Percentiles rank a stretch among this genome's conserved stretches.
phyloP scores from a whole-genome alignment of 1,284 basidiomycete genomes.

The Pseudozyma tsukubaensis region DNA sequence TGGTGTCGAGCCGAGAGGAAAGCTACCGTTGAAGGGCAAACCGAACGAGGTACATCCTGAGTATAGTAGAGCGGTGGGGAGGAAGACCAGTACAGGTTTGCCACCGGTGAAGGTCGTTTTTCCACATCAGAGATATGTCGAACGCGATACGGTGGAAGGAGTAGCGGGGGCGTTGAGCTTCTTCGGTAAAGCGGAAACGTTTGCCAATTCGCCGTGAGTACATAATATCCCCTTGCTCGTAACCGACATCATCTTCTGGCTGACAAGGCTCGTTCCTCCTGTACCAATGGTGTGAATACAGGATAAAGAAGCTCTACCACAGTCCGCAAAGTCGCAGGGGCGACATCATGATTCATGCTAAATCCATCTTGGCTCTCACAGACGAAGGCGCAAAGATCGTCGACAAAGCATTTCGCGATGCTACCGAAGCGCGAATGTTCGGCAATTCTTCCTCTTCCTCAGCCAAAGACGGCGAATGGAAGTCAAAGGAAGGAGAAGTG shows the following conservation, averaged over 20 bases:
- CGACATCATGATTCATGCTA: conserved; percentile 66
- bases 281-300: not conserved
- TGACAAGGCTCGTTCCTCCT: not conserved
- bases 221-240: not conserved
- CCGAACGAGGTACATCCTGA: conserved; percentile 29
- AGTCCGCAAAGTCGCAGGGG: conserved; percentile 57
- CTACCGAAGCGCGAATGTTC: conserved; percentile 19
- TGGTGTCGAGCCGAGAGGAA: conserved; percentile 35
- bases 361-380: conserved; percentile 54
- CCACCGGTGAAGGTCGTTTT: conserved; percentile 61
- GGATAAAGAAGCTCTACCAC: conserved; percentile 39
- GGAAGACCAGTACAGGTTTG: conserved; percentile 2
- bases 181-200: conserved; percentile 61
- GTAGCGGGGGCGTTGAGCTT: conserved; percentile 56
- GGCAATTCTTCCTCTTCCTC: not conserved
- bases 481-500: conserved; percentile 2
- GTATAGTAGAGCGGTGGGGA: conserved; percentile 15
- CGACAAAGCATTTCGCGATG: conserved; percentile 25
- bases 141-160: conserved; percentile 48
- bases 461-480: not conserved
- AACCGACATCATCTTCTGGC: not conserved
- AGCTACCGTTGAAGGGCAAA: conserved; percentile 46
- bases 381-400: conserved; percentile 12
- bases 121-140: conserved; percentile 56
- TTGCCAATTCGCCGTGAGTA: conserved; percentile 31